A percentile compares a stretch with the other conserved stretches of the same genome.
Conservation (phyloP, 768 basidiomycete genomes). For the Cyathus striatus region DNA sequence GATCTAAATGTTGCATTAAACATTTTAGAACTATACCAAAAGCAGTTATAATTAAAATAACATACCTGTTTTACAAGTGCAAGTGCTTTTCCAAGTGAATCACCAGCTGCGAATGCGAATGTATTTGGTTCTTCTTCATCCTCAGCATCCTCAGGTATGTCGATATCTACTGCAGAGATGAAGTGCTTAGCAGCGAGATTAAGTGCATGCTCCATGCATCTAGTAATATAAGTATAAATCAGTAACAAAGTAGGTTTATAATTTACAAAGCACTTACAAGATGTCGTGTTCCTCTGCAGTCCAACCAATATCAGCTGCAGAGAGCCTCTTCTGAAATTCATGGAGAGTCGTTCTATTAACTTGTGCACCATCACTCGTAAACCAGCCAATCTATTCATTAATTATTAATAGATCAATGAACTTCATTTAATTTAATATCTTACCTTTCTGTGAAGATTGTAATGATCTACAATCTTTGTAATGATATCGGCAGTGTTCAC, state of each 20-base stretch:
- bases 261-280: slow-evolving; percentile 9
- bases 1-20: slow-evolving; percentile 11
- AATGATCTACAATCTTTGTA: slow-evolving; percentile 8
- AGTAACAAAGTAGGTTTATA: background rate
- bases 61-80: slow-evolving; percentile 17
- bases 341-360: slow-evolving; percentile 19
- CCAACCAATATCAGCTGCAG: slow-evolving; percentile 14
- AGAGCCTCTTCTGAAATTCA: slow-evolving; percentile 10
- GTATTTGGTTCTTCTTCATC: slow-evolving; percentile 6
- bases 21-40: background rate
- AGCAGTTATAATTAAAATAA: background rate
- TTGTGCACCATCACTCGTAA: slow-evolving; percentile 20
- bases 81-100: slow-evolving; percentile 15
- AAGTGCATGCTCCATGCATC: slow-evolving; percentile 27
- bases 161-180: slow-evolving; percentile 14
- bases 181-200: slow-evolving; percentile 22
- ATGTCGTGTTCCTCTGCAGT: slow-evolving; percentile 12
- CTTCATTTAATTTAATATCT: background rate
- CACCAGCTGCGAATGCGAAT: slow-evolving; percentile 11
- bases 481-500: slow-evolving; percentile 12
- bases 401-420: background rate
- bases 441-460: slow-evolving; percentile 16
- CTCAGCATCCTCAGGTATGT: slow-evolving; percentile 4
- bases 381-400: slow-evolving; percentile 20
- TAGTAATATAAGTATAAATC: slow-evolving; percentile 5